phyloP scores from a whole-genome alignment of 139 green algal genomes.

The Coelastrella sp. region DNA sequence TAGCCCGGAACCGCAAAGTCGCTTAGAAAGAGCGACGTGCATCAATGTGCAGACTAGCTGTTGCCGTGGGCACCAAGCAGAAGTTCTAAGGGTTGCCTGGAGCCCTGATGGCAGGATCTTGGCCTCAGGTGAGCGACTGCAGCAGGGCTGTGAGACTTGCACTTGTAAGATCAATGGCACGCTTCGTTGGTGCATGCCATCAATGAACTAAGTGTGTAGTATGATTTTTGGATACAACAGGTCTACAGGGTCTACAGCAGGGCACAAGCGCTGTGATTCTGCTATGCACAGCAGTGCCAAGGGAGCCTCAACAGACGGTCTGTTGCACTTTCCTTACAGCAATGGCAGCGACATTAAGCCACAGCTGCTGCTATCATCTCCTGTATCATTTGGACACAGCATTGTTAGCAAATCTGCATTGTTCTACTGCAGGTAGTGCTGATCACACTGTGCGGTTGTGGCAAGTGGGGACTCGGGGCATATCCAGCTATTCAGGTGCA shows the following conservation, averaged over 20 bases:
- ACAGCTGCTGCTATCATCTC: no score
- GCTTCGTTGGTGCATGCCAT: no score
- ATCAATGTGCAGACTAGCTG: conserved; percentile 34
- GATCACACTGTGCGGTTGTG: conserved; percentile 62
- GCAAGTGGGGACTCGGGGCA: background rate
- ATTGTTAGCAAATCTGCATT: background rate
- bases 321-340: no score
- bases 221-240: no score
- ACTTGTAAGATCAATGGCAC: no score
- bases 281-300: no score
- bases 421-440: conserved; percentile 50
- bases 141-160: background rate
- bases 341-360: no score
- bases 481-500: background rate
- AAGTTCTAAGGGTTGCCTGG: conserved; percentile 57
- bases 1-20: background rate
- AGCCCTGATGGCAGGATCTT: conserved; percentile 50
- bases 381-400: no score
- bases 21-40: background rate
- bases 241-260: no score
- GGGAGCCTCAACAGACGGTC: no score
- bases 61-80: conserved; percentile 52
- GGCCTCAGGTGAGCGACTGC: conserved; percentile 48
- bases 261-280: no score
- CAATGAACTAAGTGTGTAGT: no score